These are phyloP conservation scores for Curvularia hawaiiensis DNA, from an alignment of 2,329 filamentous ascomycete species.

Conservation along the genomic window DNA sequence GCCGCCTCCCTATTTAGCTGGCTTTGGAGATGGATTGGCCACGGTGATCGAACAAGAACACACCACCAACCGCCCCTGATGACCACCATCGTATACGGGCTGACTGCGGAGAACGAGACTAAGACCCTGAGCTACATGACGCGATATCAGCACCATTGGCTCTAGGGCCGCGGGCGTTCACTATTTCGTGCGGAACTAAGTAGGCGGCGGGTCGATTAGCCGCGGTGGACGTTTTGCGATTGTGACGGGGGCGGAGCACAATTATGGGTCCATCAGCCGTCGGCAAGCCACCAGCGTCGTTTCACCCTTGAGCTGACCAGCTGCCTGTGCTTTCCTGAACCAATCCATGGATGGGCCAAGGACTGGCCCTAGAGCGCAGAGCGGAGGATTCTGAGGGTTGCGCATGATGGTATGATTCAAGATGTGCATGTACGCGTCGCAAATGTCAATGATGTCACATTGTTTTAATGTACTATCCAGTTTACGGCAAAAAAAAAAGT, in stretches of 20 bases:
- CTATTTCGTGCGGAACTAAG: slow-evolving; percentile 2
- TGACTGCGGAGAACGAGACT: slow-evolving; percentile 4
- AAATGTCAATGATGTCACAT: slow-evolving; percentile 15
- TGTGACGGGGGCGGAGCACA: slow-evolving; percentile 1
- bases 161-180: background rate
- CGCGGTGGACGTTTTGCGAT: slow-evolving; percentile 5
- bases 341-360: background rate
- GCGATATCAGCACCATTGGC: slow-evolving; percentile 10
- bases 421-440: background rate
- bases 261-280: background rate
- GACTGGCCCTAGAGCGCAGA: background rate
- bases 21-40: background rate
- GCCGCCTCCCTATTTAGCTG: background rate
- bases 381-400: background rate
- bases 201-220: slow-evolving; percentile 6
- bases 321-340: background rate
- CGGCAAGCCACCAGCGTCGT: slow-evolving; percentile 10
- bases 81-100: background rate
- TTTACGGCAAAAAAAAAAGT: background rate
- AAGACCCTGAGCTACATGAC: background rate
- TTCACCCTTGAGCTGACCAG: slow-evolving; percentile 6
- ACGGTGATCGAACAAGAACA: background rate
- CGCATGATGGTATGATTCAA: background rate
- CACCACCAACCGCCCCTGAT: background rate
- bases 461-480: background rate